These are phyloP conservation scores for Dactylellina drechsleri DNA, from an alignment of 2,329 filamentous ascomycete species.

Conservation along the genomic window DNA sequence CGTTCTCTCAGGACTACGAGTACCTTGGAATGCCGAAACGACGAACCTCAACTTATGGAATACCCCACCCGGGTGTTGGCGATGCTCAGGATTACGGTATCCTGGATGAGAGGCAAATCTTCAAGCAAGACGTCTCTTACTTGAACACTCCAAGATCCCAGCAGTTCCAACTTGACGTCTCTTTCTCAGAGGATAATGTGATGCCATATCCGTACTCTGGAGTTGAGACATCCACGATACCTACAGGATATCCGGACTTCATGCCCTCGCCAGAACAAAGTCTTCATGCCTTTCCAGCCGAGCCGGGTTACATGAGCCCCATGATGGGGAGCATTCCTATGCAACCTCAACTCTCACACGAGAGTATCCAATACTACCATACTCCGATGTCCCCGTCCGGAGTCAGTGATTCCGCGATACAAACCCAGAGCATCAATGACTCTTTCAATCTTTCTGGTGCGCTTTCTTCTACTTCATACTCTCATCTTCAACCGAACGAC, in stretches of 20 bases:
- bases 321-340: slow-evolving; percentile 32
- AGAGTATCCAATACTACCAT: slow-evolving; percentile 46
- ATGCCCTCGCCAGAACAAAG: slow-evolving; percentile 47
- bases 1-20: slow-evolving; percentile 52
- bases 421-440: slow-evolving; percentile 31
- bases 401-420: slow-evolving; percentile 27
- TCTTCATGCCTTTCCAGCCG: slow-evolving; percentile 28
- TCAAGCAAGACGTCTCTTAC: slow-evolving; percentile 30
- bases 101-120: slow-evolving; percentile 35
- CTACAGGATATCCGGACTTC: slow-evolving; percentile 32
- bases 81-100: slow-evolving; percentile 38
- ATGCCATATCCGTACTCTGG: slow-evolving; percentile 27
- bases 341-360: slow-evolving; percentile 48
- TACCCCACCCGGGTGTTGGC: slow-evolving; percentile 22
- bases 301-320: slow-evolving; percentile 37
- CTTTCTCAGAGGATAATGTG: slow-evolving; percentile 17
- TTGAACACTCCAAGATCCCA: slow-evolving; percentile 48
- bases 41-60: slow-evolving; percentile 31
- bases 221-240: slow-evolving; percentile 29
- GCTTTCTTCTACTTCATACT: slow-evolving; percentile 52
- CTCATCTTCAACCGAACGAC: slow-evolving; percentile 16
- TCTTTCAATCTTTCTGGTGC: slow-evolving; percentile 52
- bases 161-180: slow-evolving; percentile 29
- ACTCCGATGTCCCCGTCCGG: slow-evolving; percentile 38
- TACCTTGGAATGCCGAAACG: slow-evolving; percentile 53